A percentile compares a stretch with the other conserved stretches of the same genome.
Conservation (phyloP, 2,329 filamentous ascomycete genomes). For the Metarhizium anisopliae region DNA sequence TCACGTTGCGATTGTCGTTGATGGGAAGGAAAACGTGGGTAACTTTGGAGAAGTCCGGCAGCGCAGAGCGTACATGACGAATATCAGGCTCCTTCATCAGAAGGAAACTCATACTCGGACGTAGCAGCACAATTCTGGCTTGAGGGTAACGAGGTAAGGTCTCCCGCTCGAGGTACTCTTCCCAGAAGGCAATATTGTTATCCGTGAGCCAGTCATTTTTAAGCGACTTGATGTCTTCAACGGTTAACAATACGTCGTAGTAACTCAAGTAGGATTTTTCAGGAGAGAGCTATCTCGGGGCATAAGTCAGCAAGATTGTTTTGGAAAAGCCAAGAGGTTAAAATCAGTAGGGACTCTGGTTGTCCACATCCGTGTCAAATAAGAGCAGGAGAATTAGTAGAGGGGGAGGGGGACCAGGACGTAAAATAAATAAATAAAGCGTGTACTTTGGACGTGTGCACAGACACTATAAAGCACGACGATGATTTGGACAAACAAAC, state of each 20-base stretch:
- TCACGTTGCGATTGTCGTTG: constrained; percentile 75
- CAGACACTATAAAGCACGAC: neutral
- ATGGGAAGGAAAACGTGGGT: constrained; percentile 95
- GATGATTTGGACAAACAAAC: neutral
- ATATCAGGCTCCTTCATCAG: constrained; percentile 65
- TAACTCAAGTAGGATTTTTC: constrained; percentile 31
- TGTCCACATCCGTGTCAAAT: no score
- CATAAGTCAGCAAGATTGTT: neutral
- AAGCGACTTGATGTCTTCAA: constrained; percentile 80
- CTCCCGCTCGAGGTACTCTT: constrained; percentile 92
- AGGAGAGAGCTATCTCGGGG: constrained; percentile 34
- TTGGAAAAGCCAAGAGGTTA: neutral
- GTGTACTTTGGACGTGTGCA: neutral
- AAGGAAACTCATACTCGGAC: constrained; percentile 87
- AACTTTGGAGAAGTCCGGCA: constrained; percentile 71
- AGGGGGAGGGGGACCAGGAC: neutral
- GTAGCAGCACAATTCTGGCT: constrained; percentile 81
- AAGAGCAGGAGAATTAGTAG: neutral
- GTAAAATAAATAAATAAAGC: neutral
- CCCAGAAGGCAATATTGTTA: constrained; percentile 96
- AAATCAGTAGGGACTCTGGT: neutral
- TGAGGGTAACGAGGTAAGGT: constrained; percentile 70
- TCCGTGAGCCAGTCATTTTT: constrained; percentile 95
- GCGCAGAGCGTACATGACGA: constrained; percentile 50
- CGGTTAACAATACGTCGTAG: constrained; percentile 51